Evolutionary conservation across 1,139 yeast species (phyloP), one percentile per base, ranked within the genome.

Genomic region (Nakaseomyces nivariensis): DNA sequence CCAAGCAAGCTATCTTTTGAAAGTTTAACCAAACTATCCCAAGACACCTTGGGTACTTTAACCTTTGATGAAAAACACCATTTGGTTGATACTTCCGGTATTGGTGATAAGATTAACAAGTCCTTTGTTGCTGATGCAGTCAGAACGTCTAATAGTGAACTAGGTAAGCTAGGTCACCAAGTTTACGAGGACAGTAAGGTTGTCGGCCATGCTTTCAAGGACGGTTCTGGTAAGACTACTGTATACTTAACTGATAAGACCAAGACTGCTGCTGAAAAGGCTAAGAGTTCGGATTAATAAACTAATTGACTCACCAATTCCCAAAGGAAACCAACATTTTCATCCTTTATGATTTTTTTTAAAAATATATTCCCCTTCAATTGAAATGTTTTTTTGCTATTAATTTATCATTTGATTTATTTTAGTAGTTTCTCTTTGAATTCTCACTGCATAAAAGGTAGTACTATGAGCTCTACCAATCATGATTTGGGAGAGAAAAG

Each of bases 1-100:
- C 44, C 44, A 41, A 41, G 11, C 44, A 41, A 41, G 32, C 29
- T 38, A 25, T 11, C 43, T 27, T n/a, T 41, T 29, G 44, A 41
- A 41, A 41, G 25, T 41, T 25, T 41, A 27, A 27, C 44, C 27
- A 5, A 27, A 41, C 25, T 41, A 29, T 34, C 34, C n/a, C 44
- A 41, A 41, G 34, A 41, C 44, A 60, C 64, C 5, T 50, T 59
- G 25, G 69, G 69, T 4, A 58, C 63, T 29, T 46, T 65, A 38
- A 56, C 63, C 1, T 64, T 64, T 48, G 69, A 66, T 48, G 59
- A 58, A 37, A 60, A 63, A 46, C 56, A 58, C 43, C 63, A 65
- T 45, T 49, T 66, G 31, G 54, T 66, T 22, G 61, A 63, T 41
- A 58, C 58, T 6, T 56, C 63, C 6, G 69, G 68, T 5, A 51